Evolutionary conservation across 1,284 basidiomycete species (phyloP), one percentile per base, ranked within the genome.

Genomic region (Leccinum pallidistipes): DNA sequence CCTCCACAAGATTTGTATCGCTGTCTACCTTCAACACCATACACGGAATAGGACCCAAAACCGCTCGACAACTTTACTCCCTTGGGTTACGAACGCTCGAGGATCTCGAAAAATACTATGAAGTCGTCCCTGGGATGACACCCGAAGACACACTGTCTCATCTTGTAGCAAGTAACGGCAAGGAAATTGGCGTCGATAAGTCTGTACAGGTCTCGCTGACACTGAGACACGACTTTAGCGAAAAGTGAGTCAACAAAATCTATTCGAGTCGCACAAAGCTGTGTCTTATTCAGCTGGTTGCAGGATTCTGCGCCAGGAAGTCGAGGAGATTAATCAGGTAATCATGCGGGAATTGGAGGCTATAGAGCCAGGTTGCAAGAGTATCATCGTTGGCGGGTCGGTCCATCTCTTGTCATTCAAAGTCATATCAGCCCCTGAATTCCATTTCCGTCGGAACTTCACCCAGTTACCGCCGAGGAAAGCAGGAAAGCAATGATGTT

Each of bases 391-490:
- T 29, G 91, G 91, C 68, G 87, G 91, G 89, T 88, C 61, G 63
- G 84, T 72, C 14, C 36, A 52, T 49, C 60, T 31, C 43, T 38
- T 53, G 55, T 53, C 53, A 10, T 47, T 45, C 32, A 16, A 34
- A 7, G 32, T 53, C 21, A 11, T 36, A 43, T 34, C 51, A 31
- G 5, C 27, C 11, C 16, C 61, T 61, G 38, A 68, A 53, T 60
- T 27, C 3, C 18, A n/a, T 43, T 34, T 24, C n/a, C 52, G 6
- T 59, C 32, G 8, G 49, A 16, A 38, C 21, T 31, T 52, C 21
- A 11, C 47, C 21, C 49, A 92, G 92, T 3, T 91, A 92, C 72
- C 82, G 92, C 47, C 77, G 92, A 59, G 92, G 92, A 5, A 94
- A 94, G 71, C 68, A 71, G 0, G 74, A 83, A 59, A 89, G 86